phyloP scores from a whole-genome alignment of 768 basidiomycete genomes.

The Pleurotus sapidus region DNA sequence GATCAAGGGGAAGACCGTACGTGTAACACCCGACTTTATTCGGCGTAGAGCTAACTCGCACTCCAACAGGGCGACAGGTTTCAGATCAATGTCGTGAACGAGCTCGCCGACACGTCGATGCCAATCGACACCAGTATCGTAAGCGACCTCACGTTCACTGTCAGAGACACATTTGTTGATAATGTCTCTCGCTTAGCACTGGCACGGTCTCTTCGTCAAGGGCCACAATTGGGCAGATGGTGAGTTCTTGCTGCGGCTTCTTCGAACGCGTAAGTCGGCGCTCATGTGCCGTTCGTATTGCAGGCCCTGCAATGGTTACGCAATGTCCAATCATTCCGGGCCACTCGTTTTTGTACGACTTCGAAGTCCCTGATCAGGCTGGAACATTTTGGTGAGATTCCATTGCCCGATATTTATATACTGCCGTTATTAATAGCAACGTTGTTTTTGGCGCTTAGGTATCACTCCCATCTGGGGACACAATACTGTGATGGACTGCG shows the following conservation, averaged over 20 bases:
- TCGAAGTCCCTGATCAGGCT: slow-evolving; percentile 23
- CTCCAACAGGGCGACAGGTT: slow-evolving; percentile 27
- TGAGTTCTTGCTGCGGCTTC: background rate
- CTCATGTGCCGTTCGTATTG: background rate
- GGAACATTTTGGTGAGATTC: slow-evolving; percentile 30
- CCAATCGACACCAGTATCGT: slow-evolving; percentile 27
- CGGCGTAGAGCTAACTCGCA: background rate
- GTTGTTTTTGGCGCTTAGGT: slow-evolving; percentile 9
- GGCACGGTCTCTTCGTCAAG: slow-evolving; percentile 49
- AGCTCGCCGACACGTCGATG: slow-evolving; percentile 39
- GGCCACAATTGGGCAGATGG: slow-evolving; percentile 45
- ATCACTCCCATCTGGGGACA: slow-evolving; percentile 32
- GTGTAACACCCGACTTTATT: background rate
- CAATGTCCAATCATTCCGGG: slow-evolving; percentile 46
- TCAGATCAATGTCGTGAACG: slow-evolving; percentile 36
- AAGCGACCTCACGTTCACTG: slow-evolving; percentile 22
- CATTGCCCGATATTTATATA: no score
- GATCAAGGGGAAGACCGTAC: slow-evolving; percentile 25
- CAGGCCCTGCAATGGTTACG: slow-evolving; percentile 22
- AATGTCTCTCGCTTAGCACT: slow-evolving; percentile 30
- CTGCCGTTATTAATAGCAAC: background rate
- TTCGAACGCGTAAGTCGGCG: no score
- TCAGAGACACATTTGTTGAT: no score
- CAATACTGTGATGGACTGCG: slow-evolving; percentile 39
- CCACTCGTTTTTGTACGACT: slow-evolving; percentile 42